Percentiles rank a stretch among this genome's conserved stretches.
Conservation (phyloP, 140 eudicot genomes). For the Oenanthe javanica region DNA sequence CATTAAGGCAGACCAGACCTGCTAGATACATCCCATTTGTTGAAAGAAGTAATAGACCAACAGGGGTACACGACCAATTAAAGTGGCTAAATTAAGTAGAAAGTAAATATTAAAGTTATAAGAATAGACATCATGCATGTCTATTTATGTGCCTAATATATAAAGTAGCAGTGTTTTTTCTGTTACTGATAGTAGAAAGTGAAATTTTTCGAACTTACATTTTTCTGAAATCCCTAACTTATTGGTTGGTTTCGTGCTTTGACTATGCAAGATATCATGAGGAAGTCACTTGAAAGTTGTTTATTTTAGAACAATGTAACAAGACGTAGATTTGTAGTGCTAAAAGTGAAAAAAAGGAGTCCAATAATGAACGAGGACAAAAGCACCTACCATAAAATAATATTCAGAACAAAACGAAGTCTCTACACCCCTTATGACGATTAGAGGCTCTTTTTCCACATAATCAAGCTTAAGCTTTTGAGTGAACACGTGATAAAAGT, state of each 20-base stretch:
- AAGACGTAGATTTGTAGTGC: background rate
- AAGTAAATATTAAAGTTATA: background rate
- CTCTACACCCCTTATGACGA: background rate
- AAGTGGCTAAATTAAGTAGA: background rate
- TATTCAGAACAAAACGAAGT: too few relatives aligned
- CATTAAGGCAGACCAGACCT: background rate
- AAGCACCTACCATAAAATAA: background rate
- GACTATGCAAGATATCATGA: background rate
- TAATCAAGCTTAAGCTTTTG: slow-evolving; percentile 7
- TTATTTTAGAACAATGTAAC: background rate
- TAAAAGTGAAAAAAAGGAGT: background rate
- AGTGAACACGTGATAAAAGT: background rate
- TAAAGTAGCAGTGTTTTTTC: background rate
- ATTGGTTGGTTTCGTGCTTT: background rate
- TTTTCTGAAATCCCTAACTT: too few relatives aligned
- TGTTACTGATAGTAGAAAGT: too few relatives aligned
- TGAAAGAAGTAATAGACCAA: background rate
- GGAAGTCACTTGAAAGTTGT: background rate
- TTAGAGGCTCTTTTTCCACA: background rate
- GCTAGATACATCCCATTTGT: background rate
- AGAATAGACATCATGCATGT: background rate
- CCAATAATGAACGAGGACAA: background rate
- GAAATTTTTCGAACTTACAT: too few relatives aligned
- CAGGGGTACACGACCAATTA: background rate
- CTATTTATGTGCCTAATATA: background rate